These are phyloP conservation scores for Lecanicillium sp. DNA, from an alignment of 2,329 filamentous ascomycete genomes.

Conservation along the genomic window DNA sequence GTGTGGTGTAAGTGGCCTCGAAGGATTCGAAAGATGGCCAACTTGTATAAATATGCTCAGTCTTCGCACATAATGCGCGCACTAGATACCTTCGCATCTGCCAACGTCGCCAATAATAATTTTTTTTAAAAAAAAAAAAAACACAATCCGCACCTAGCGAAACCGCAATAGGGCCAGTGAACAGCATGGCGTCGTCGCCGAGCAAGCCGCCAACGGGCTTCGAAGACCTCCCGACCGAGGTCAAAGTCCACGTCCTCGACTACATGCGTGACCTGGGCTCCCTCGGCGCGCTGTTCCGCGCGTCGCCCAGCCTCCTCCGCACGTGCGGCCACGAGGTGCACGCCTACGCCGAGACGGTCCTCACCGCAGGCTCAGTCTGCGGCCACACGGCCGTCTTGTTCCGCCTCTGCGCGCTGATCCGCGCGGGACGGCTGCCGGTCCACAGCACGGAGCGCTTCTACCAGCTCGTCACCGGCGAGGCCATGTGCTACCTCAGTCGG, in stretches of 20 bases:
- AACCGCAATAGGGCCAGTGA: no score
- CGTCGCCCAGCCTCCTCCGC: not conserved
- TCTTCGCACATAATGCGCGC: no score
- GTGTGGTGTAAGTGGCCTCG: no score
- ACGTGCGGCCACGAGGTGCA: not conserved
- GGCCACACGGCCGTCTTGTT: not conserved
- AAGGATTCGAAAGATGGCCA: no score
- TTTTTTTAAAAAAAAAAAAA: no score
- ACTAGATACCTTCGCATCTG: no score
- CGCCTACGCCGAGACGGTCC: not conserved
- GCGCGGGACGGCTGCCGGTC: not conserved
- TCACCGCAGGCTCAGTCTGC: not conserved
- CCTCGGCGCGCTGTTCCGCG: not conserved
- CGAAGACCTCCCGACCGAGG: no score
- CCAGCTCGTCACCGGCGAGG: not conserved
- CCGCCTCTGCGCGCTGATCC: not conserved
- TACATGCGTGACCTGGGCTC: not conserved
- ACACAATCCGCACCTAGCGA: no score
- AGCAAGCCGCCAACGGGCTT: no score
- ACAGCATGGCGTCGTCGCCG: no score
- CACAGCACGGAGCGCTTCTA: not conserved
- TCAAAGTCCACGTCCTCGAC: not conserved
- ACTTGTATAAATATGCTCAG: no score
- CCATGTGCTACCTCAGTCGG: not conserved
- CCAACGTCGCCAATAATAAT: no score